phyloP scores from a whole-genome alignment of 2,329 filamentous ascomycete genomes.

The Periconia sp. region DNA sequence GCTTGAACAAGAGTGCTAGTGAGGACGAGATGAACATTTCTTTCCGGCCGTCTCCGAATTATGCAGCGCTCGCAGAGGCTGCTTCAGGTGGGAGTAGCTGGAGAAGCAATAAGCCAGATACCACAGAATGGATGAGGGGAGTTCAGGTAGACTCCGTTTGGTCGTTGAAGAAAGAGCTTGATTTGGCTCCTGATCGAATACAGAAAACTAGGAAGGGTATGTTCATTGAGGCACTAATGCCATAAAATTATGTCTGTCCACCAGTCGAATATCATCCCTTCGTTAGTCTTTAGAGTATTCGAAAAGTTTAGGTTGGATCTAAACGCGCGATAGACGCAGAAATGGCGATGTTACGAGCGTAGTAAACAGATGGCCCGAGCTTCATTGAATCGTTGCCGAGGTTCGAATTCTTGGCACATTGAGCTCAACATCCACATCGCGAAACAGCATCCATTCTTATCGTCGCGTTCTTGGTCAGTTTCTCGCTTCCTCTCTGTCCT shows the following conservation, averaged over 20 bases:
- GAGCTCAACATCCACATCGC: neutral
- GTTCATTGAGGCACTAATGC: neutral
- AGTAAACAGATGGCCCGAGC: no score
- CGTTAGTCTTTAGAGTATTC: no score
- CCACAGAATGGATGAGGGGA: neutral
- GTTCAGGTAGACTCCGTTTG: neutral
- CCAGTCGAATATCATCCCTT: no score
- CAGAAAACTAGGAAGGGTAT: neutral
- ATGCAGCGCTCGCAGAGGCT: slow-evolving; percentile 66
- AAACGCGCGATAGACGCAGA: no score
- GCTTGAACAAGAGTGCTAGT: slow-evolving; percentile 59
- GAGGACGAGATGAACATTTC: slow-evolving; percentile 69
- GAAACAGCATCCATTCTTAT: slow-evolving; percentile 1
- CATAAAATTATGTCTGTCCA: no score
- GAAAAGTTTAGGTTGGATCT: no score
- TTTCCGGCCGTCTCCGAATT: slow-evolving; percentile 65
- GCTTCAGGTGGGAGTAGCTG: slow-evolving; percentile 50
- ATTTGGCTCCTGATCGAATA: neutral
- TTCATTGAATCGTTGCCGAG: no score
- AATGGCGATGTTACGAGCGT: no score
- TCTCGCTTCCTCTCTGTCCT: neutral
- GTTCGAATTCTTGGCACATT: no score
- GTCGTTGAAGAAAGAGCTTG: neutral
- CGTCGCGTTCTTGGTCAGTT: neutral
- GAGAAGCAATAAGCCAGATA: no score